These are phyloP conservation scores for Didymella segeticola DNA, from an alignment of 2,329 filamentous ascomycete genomes.

Conservation along the genomic window DNA sequence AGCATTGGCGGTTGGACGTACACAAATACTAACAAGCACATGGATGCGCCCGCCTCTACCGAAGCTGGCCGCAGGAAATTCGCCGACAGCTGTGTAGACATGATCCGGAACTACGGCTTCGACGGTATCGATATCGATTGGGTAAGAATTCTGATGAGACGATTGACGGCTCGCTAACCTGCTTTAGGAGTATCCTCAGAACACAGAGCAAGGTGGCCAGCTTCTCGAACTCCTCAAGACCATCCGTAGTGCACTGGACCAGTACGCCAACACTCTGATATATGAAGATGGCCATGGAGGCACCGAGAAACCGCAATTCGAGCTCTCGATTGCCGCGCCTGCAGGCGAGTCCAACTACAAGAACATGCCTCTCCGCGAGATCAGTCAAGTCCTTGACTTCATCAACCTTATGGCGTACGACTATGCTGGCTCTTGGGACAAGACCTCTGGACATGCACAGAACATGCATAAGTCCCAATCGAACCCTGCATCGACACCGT, in stretches of 20 bases:
- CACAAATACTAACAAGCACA: constrained; percentile 68
- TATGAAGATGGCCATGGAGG: constrained; percentile 16
- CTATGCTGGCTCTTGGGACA: constrained; percentile 79
- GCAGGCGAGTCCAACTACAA: constrained; percentile 53
- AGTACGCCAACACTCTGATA: constrained; percentile 47
- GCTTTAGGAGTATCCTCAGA: constrained; percentile 53
- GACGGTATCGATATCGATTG: constrained; percentile 40
- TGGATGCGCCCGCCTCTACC: constrained; percentile 71
- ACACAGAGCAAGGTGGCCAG: constrained; percentile 49
- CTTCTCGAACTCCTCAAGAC: constrained; percentile 51
- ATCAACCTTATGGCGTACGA: constrained; percentile 62
- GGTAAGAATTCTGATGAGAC: not conserved
- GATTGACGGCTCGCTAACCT: not conserved
- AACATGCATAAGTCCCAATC: constrained; percentile 71
- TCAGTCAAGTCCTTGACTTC: constrained; percentile 55
- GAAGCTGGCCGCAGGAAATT: constrained; percentile 68
- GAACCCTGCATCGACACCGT: constrained; percentile 74
- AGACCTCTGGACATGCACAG: constrained; percentile 74
- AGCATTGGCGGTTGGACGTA: constrained; percentile 86
- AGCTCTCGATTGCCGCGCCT: constrained; percentile 55
- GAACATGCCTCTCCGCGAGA: constrained; percentile 50
- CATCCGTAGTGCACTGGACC: constrained; percentile 49
- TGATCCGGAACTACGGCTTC: constrained; percentile 83
- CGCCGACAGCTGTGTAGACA: constrained; percentile 72
- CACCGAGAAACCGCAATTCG: constrained; percentile 48